A percentile compares a stretch with the other conserved stretches of the same genome.
Conservation (phyloP, 176 grass and related monocot genomes). For the Hordeum marinum region DNA sequence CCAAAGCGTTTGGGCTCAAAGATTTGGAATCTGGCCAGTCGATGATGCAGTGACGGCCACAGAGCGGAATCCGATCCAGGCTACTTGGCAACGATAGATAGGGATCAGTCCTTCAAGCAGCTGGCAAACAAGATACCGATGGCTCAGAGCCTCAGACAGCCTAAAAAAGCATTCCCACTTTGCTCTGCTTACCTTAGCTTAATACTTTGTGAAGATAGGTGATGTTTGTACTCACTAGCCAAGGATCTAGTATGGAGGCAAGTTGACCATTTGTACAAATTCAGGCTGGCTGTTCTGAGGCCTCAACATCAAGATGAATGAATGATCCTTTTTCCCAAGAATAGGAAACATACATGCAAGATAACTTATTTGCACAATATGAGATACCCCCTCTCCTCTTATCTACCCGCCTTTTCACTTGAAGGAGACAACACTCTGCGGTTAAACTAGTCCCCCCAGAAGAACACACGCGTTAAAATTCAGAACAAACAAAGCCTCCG, state of each 20-base stretch:
- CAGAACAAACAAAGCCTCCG: background rate
- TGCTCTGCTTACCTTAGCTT: background rate
- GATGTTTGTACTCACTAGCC: no score
- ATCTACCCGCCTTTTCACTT: background rate
- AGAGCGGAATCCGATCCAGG: background rate
- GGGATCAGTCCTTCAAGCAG: no score
- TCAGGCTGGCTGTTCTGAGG: background rate
- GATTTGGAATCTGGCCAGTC: background rate
- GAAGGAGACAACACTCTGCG: background rate
- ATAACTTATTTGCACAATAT: background rate
- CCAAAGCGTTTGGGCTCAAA: background rate
- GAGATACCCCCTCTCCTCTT: background rate
- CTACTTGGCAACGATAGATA: background rate
- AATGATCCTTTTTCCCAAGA: background rate
- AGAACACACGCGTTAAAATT: no score
- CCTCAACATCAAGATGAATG: background rate
- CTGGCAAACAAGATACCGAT: background rate
- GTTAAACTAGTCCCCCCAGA: background rate
- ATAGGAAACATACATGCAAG: background rate
- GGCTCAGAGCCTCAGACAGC: background rate
- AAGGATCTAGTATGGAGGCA: background rate
- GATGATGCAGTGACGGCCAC: background rate
- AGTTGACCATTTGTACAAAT: no score
- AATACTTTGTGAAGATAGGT: background rate
- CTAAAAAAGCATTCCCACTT: background rate